These are phyloP conservation scores for Serendipita sp. DNA, from an alignment of 768 basidiomycete genomes.

Conservation along the genomic window DNA sequence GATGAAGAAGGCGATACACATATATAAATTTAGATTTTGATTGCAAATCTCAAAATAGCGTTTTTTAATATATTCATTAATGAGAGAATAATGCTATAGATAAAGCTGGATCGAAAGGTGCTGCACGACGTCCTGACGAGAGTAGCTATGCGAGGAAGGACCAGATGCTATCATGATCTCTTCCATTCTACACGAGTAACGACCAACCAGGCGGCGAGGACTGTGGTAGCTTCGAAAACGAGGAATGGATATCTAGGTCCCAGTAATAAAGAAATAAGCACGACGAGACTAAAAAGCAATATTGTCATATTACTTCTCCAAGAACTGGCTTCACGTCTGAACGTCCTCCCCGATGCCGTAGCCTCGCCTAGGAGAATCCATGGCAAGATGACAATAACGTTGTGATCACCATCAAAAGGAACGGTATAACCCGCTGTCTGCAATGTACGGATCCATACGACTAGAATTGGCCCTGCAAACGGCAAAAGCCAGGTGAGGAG, in stretches of 20 bases:
- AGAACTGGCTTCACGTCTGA: background rate
- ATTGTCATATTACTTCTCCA: background rate
- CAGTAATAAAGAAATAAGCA: background rate
- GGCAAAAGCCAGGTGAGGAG: conserved; percentile 73
- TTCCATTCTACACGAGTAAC: conserved; percentile 1
- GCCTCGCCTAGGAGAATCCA: conserved; percentile 15
- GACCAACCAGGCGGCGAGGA: background rate
- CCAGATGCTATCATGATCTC: background rate
- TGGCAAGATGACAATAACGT: conserved; percentile 14
- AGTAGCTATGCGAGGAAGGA: too few species aligned
- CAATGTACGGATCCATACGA: conserved; percentile 80
- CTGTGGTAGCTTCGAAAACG: background rate
- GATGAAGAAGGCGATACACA: too few species aligned
- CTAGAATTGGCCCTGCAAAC: conserved; percentile 55
- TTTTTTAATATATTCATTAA: too few species aligned
- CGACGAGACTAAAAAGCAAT: background rate
- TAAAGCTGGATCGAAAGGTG: too few species aligned
- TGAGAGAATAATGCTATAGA: too few species aligned
- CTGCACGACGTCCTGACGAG: too few species aligned
- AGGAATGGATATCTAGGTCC: background rate
- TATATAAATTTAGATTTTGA: too few species aligned
- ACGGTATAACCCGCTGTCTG: conserved; percentile 60
- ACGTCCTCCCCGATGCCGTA: background rate
- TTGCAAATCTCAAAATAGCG: too few species aligned
- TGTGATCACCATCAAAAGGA: conserved; percentile 70